Base-by-base conservation (phyloP, 257 asterid species). In the Plectranthus barbatus region DNA sequence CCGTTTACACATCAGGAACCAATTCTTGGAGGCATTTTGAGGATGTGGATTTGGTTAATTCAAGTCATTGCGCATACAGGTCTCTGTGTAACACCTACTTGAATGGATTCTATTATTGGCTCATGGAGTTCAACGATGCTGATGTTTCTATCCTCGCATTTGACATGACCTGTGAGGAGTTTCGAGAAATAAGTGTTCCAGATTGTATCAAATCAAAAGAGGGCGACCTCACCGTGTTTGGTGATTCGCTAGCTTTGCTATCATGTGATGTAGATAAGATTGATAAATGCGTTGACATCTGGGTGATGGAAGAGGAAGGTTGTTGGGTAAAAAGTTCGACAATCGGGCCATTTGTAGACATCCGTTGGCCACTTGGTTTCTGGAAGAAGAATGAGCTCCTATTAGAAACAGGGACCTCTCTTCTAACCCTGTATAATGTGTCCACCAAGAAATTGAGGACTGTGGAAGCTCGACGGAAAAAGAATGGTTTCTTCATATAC, bases 11-110 rank as follows among this genome's bases (percentile, higher is more conserved):
- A 33, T 50, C 77, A 6, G 44, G 75, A 53, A 73, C 45, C 6
- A 72, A 75, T 64, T 75, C 80, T 3, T 81, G 83, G 86, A 81
- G 59, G 54, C 66, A 61, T 47, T 66, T 60, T 9, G n/a, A n/a
- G n/a, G n/a, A n/a, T n/a, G n/a, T n/a, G n/a, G n/a, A n/a, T n/a
- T n/a, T n/a, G n/a, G n/a, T 66, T n/a, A 73, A 69, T 42, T 53
- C 73, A 10, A 62, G 77, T 3, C 72, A 58, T 0, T 9, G 50
- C 3, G 50, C 72, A n/a, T 62, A 29, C 45, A 72, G 64, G 50
- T 75, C 86, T 29, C 52, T 45, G 81, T n/a, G n/a, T n/a, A n/a
- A n/a, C n/a, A n/a, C n/a, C n/a, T n/a, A n/a, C n/a, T n/a, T n/a
- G n/a, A n/a, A n/a, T n/a, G n/a, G n/a, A n/a, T n/a, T n/a, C n/a